Base-by-base conservation (phyloP, 352 stramenopile species). In the Phytophthora aleatoria region DNA sequence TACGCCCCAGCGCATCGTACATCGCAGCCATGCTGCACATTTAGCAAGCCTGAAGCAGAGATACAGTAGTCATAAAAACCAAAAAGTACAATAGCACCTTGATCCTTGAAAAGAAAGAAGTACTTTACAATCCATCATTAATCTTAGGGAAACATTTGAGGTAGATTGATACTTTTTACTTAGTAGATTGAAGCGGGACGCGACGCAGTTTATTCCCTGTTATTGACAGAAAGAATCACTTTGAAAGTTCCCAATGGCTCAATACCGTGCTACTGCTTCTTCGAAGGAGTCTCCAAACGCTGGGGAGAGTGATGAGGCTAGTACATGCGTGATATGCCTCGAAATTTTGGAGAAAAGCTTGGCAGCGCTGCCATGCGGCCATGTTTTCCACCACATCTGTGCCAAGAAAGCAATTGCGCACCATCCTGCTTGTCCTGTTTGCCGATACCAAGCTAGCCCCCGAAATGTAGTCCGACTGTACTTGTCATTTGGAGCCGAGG, bases 1-100 rank as follows among this genome's bases (percentile, higher is more conserved):
- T 91, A 57, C 79, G 85, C 16, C 85, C 85, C 24, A 91, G 81
- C 27, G 81, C 85, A 26, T 84, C 79, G 56, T 90, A 93, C 56
- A 83, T 91, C 43, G 74, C 80, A 51, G 82, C 81, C n/a, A 90
- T 91, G 82, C 69, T 93, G 44, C 79, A 79, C 57, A 70, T 58
- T 16, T 82, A 77, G 51, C 33, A 30, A 51, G 4, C 27, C 10
- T 57, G 48, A 57, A 45, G 51, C 51, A 64, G 31, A 62, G 50
- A 52, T 62, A 28, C 16, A 10, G 1, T 27, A 70, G 44, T 62
- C 55, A 56, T 61, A 67, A 54, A 57, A 35, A 20, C 31, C 20
- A 64, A 69, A 63, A 63, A 58, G 64, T 73, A 74, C 45, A 68
- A 71, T 77, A 77, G 6, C 24, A 20, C 20, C 20, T 20, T 20